A percentile compares a stretch with the other conserved stretches of the same genome.
These are phyloP conservation scores for Sordariomycetes sp. DNA, from an alignment of 2,329 filamentous ascomycete genomes.

Conservation along the genomic window DNA sequence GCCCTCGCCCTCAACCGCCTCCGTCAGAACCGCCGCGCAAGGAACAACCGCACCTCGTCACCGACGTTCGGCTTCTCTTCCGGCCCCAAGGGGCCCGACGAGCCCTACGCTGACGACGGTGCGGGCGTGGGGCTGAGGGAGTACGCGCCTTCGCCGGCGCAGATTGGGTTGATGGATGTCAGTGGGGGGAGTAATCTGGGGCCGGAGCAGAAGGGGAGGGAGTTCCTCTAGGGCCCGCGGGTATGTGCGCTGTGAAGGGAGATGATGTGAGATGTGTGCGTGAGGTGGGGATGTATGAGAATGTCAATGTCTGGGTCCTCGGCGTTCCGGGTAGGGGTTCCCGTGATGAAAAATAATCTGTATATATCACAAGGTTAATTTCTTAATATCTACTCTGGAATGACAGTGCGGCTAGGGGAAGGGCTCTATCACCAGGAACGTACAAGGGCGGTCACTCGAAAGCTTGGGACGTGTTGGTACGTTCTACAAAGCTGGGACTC, in stretches of 20 bases:
- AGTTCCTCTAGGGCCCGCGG: not conserved
- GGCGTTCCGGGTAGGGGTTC: not conserved
- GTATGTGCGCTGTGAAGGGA: not conserved
- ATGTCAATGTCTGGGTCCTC: not conserved
- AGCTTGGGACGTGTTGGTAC: too few species aligned
- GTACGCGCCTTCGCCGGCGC: conserved; percentile 1
- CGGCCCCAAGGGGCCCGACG: not conserved
- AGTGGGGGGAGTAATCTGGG: not conserved
- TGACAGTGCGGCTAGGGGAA: not conserved
- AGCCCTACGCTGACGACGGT: not conserved
- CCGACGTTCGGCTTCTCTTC: conserved; percentile 26
- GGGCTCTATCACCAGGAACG: too few species aligned
- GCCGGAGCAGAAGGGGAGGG: conserved; percentile 2
- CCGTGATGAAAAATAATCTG: not conserved
- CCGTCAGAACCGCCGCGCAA: conserved; percentile 35
- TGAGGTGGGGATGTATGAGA: not conserved
- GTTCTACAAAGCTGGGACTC: too few species aligned
- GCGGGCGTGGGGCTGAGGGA: not conserved
- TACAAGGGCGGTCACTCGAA: not conserved
- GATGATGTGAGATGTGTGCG: not conserved
- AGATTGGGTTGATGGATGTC: conserved; percentile 3
- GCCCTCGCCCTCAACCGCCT: conserved; percentile 35
- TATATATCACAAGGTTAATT: not conserved
- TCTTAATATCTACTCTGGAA: not conserved
- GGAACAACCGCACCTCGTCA: conserved; percentile 27